phyloP scores from a whole-genome alignment of 352 stramenopile genomes.

The Phytophthora citricola region DNA sequence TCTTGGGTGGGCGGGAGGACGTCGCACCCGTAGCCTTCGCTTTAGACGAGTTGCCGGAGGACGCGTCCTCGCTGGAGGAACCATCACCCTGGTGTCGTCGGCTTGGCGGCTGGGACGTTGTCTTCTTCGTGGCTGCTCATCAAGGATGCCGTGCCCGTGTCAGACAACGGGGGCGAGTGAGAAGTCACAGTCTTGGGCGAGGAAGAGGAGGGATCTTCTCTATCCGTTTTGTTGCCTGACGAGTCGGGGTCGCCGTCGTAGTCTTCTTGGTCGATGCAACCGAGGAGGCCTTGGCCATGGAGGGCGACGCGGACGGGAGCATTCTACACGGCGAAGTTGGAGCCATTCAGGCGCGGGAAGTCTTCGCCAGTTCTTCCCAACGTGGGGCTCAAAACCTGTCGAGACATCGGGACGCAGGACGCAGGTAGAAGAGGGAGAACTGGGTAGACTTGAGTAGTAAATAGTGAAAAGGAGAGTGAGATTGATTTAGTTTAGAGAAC shows the following conservation, averaged over 20 bases:
- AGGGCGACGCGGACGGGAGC: conserved; percentile 11
- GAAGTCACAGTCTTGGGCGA: not conserved
- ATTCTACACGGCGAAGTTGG: conserved; percentile 18
- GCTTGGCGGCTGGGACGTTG: no score
- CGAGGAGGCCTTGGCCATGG: conserved; percentile 10
- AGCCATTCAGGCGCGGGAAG: conserved; percentile 16
- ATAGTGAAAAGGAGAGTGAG: not conserved
- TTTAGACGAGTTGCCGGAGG: no score
- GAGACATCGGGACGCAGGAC: not conserved
- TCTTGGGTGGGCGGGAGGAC: not conserved
- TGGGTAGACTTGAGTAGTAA: not conserved
- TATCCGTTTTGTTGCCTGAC: not conserved
- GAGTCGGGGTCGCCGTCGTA: conserved; percentile 4
- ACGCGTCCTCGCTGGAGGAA: no score
- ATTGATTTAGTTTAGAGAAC: not conserved
- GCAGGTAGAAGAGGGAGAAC: not conserved
- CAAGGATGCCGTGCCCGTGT: not conserved
- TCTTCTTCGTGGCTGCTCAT: no score
- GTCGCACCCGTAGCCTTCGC: conserved; percentile 1
- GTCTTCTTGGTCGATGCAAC: conserved; percentile 16
- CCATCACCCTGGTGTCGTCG: no score
- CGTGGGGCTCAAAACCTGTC: conserved; percentile 20
- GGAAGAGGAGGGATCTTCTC: not conserved
- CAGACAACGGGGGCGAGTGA: not conserved
- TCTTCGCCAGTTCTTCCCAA: conserved; percentile 8